These are phyloP conservation scores for Leonotis leonurus DNA, from an alignment of 257 asterid genomes.

Conservation along the genomic window DNA sequence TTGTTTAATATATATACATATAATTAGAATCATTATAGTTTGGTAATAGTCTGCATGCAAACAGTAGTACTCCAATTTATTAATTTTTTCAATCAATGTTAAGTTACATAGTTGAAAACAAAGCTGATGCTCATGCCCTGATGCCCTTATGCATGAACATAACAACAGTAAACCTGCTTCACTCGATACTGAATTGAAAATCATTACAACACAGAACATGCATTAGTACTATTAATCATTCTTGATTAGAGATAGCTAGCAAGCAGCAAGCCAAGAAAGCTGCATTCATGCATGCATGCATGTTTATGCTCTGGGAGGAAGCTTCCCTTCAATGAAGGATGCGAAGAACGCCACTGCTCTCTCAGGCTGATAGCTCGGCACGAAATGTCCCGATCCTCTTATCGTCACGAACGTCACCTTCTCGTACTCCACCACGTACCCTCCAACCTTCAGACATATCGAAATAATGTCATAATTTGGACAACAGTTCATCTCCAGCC, in stretches of 20 bases:
- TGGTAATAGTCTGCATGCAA: too few relatives aligned
- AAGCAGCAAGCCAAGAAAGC: too few relatives aligned
- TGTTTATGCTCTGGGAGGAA: constrained; percentile 33
- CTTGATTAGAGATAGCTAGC: too few relatives aligned
- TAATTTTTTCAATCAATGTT: too few relatives aligned
- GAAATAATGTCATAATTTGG: neutral
- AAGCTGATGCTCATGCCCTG: neutral
- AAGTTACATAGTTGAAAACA: neutral
- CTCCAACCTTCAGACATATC: constrained; percentile 39
- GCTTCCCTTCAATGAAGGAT: constrained; percentile 42
- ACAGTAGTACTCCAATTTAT: too few relatives aligned
- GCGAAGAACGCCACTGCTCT: constrained; percentile 37
- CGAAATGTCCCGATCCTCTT: constrained; percentile 53
- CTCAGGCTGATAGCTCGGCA: constrained; percentile 52
- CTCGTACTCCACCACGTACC: constrained; percentile 42
- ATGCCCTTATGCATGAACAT: neutral
- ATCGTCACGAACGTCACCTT: constrained; percentile 43
- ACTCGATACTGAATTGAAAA: neutral
- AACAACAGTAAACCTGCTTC: neutral
- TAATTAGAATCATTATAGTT: too few relatives aligned
- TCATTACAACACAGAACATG: too few relatives aligned
- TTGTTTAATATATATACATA: too few relatives aligned
- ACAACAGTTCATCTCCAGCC: too few relatives aligned
- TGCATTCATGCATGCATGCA: too few relatives aligned
- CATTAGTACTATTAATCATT: too few relatives aligned